Conservation (phyloP, 2,329 filamentous ascomycete genomes). For the Sporothrix pallida region DNA sequence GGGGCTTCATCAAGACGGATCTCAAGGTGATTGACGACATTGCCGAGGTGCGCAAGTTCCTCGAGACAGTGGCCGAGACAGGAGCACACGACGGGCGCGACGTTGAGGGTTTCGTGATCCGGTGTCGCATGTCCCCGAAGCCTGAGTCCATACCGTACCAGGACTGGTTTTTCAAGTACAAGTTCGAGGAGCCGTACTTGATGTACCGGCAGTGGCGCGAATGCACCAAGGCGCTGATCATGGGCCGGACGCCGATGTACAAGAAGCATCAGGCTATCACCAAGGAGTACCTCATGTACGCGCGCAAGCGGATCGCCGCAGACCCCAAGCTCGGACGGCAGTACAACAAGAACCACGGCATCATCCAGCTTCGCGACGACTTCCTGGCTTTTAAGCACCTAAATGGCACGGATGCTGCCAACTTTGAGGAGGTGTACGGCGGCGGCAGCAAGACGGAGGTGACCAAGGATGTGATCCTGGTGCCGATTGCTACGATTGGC, state of each 20-base stretch:
- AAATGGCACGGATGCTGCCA: conserved; percentile 87
- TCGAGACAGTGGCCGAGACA: conserved; percentile 84
- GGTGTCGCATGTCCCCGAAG: conserved; percentile 73
- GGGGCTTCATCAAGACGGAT: conserved; percentile 92
- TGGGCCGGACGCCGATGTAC: conserved; percentile 73
- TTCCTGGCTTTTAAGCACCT: conserved; percentile 84
- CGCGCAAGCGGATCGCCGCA: conserved; percentile 71
- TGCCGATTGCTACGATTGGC: conserved; percentile 89
- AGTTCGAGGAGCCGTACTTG: conserved; percentile 97
- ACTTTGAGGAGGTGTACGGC: conserved; percentile 67
- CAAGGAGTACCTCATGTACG: conserved; percentile 86
- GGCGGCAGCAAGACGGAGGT: conserved; percentile 59
- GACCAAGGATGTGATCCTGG: conserved; percentile 74
- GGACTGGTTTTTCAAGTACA: conserved; percentile 99
- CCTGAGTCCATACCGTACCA: conserved; percentile 61
- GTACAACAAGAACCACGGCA: conserved; percentile 90
- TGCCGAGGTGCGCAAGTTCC: conserved; percentile 74
- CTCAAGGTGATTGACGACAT: conserved; percentile 79
- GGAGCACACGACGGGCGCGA: conserved; percentile 90
- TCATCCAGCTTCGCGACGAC: conserved; percentile 86
- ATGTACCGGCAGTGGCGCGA: conserved; percentile 99
- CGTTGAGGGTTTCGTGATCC: conserved; percentile 95
- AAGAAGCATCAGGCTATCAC: conserved; percentile 91
- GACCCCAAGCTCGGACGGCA: conserved; percentile 70
- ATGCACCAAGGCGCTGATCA: conserved; percentile 88